A percentile compares a stretch with the other conserved stretches of the same genome.
Evolutionary conservation across 306 rosid species (phyloP).

Genomic region (Fragaria nilgerrensis): DNA sequence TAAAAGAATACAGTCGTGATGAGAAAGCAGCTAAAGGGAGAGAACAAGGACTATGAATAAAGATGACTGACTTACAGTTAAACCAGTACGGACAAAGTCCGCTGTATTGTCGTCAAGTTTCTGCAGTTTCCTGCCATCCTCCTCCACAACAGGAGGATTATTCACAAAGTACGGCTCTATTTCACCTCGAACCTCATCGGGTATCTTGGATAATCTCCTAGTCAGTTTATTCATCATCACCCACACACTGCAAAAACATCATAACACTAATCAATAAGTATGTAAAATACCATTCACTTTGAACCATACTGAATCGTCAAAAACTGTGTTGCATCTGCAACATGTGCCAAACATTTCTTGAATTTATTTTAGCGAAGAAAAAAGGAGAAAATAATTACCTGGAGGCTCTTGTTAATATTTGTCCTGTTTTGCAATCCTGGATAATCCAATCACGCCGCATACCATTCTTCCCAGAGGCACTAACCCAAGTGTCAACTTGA

Average conservation of each 20-base stretch:
- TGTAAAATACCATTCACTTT: neutral
- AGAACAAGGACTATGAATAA: neutral
- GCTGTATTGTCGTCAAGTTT: constrained; percentile 80
- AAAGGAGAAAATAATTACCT: constrained; percentile 43
- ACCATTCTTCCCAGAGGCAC: constrained; percentile 89
- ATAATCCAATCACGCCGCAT: constrained; percentile 99
- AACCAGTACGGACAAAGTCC: constrained; percentile 61
- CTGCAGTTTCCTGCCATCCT: constrained; percentile 74
- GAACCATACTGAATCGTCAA: neutral
- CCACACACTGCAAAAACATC: constrained; percentile 73
- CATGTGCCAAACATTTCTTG: neutral
- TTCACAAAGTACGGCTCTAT: constrained; percentile 76
- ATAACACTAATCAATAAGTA: constrained; percentile 21
- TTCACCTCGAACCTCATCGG: constrained; percentile 87
- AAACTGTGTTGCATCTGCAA: neutral
- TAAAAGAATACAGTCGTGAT: constrained; percentile 2
- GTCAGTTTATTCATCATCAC: constrained; percentile 99
- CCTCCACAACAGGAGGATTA: constrained; percentile 79
- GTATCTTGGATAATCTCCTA: constrained; percentile 87
- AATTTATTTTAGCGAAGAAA: neutral
- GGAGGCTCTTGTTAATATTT: constrained; percentile 81
- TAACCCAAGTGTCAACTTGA: constrained; percentile 94
- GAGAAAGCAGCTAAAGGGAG: constrained; percentile 14
- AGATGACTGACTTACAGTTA: constrained; percentile 54
- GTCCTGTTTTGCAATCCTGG: constrained; percentile 73